Conservation (phyloP, 257 asterid genomes). For the Forsythia suspensa region DNA sequence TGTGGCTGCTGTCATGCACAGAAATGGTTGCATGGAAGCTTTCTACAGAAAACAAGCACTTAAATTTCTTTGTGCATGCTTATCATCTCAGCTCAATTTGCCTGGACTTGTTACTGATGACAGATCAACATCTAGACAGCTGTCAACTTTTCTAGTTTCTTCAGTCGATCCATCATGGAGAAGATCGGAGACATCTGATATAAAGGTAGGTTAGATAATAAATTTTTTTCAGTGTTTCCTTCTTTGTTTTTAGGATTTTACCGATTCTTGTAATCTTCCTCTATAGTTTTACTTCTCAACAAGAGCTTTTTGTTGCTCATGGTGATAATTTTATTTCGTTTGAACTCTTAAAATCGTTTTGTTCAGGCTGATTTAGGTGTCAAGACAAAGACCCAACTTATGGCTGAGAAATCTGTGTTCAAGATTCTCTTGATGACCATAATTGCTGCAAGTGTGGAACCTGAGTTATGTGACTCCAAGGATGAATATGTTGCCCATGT, state of each 20-base stretch:
- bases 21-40: slow-evolving; percentile 60
- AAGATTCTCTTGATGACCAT: slow-evolving; percentile 92
- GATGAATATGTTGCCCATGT: slow-evolving; percentile 76
- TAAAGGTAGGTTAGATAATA: slow-evolving; percentile 58
- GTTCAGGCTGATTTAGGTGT: slow-evolving; percentile 98
- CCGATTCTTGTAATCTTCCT: not conserved
- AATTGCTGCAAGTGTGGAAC: slow-evolving; percentile 89
- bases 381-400: slow-evolving; percentile 98
- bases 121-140: slow-evolving; percentile 63
- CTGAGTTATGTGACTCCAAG: slow-evolving; percentile 75
- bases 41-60: slow-evolving; percentile 91
- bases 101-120: slow-evolving; percentile 85
- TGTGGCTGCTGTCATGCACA: slow-evolving; percentile 91
- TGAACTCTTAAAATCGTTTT: slow-evolving; percentile 21
- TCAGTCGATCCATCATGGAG: slow-evolving; percentile 81
- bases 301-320: not conserved
- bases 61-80: slow-evolving; percentile 88
- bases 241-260: slow-evolving; percentile 4
- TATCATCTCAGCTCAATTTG: slow-evolving; percentile 93
- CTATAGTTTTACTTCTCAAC: not conserved
- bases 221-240: slow-evolving; percentile 12
- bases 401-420: slow-evolving; percentile 97
- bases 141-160: slow-evolving; percentile 71
- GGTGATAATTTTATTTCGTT: slow-evolving; percentile 7
- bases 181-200: slow-evolving; percentile 87